Evolutionary conservation across 225 moss, liverwort and hornwort genomes (phyloP).

Genomic region (Sphagnum tenellum): DNA sequence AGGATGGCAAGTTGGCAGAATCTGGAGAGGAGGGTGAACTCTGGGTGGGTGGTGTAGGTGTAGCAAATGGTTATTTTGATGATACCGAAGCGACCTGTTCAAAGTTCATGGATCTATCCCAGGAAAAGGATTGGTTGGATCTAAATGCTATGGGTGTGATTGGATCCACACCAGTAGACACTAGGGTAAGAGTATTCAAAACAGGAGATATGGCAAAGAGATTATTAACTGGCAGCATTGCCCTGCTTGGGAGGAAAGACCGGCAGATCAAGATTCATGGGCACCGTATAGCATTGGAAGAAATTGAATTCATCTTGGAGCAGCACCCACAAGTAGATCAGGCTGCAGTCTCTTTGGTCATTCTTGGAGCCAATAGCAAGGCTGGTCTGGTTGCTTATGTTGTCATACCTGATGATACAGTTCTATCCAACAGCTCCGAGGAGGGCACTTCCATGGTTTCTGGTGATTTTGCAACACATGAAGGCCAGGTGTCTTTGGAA

Average conservation of each 20-base stretch:
- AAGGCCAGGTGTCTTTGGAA: not conserved
- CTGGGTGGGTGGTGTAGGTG: constrained; percentile 38
- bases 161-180: not conserved
- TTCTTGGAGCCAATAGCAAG: constrained; percentile 6
- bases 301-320: constrained; percentile 25
- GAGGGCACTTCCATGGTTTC: too few relatives aligned
- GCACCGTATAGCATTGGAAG: constrained; percentile 36
- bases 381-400: constrained; percentile 32
- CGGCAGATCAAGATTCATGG: constrained; percentile 38
- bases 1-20: constrained; percentile 14
- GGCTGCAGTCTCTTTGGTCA: constrained; percentile 16
- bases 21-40: constrained; percentile 38
- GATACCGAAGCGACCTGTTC: constrained; percentile 15
- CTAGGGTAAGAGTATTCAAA: constrained; percentile 14
- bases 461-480: not conserved
- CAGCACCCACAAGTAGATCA: constrained; percentile 23
- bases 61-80: constrained; percentile 31
- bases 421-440: too few relatives aligned
- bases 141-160: constrained; percentile 3
- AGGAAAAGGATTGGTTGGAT: not conserved
- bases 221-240: constrained; percentile 20
- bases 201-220: constrained; percentile 26
- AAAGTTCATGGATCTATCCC: constrained; percentile 12
- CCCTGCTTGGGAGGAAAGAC: constrained; percentile 33
- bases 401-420: constrained; percentile 1